Conservation (phyloP, 139 green algal species). For the Picochlorum costavermella region DNA sequence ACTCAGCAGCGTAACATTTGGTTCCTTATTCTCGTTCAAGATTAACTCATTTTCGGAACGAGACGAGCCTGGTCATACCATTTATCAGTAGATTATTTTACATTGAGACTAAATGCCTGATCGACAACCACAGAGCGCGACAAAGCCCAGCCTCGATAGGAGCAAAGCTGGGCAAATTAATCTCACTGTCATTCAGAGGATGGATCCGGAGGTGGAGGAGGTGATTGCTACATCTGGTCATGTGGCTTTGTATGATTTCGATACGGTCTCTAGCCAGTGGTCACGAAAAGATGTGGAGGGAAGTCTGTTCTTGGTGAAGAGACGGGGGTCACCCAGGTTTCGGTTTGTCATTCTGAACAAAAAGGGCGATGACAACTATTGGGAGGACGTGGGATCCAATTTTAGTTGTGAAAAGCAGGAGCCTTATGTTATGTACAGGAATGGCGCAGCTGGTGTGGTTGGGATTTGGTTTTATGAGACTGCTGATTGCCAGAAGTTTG, state of each 20-base stretch:
- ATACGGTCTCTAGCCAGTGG: constrained; percentile 51
- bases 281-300: constrained; percentile 83
- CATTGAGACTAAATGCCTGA: background rate
- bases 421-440: constrained; percentile 82
- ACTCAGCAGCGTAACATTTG: too few species aligned
- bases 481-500: constrained; percentile 57
- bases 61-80: too few species aligned
- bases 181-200: constrained; percentile 46
- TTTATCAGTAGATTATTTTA: background rate
- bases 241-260: constrained; percentile 75
- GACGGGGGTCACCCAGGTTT: constrained; percentile 54
- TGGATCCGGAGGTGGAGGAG: constrained; percentile 49
- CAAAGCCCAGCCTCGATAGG: constrained; percentile 33
- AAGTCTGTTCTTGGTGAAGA: constrained; percentile 79
- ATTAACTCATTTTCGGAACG: too few species aligned
- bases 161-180: constrained; percentile 42
- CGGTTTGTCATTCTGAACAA: constrained; percentile 87
- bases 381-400: constrained; percentile 54
- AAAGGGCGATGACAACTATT: constrained; percentile 65
- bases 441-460: constrained; percentile 57
- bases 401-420: constrained; percentile 67
- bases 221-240: constrained; percentile 51
- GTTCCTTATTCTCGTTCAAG: too few species aligned
- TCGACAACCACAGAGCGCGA: constrained; percentile 2
- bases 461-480: constrained; percentile 89